phyloP scores from a whole-genome alignment of 2,329 filamentous ascomycete species.

The Salinomyces thailandicus region DNA sequence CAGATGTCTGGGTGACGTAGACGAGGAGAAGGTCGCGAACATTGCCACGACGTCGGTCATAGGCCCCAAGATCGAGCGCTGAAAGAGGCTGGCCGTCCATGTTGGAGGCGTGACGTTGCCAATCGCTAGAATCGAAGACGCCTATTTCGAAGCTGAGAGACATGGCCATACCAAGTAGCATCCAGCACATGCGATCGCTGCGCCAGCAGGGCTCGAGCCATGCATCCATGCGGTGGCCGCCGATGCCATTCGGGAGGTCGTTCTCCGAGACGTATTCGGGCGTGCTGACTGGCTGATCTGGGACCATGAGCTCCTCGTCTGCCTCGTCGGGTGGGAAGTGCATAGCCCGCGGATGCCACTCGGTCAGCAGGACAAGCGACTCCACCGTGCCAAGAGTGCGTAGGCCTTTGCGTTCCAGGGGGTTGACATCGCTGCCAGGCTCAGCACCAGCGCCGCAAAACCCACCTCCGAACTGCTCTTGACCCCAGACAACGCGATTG shows the following conservation, averaged over 20 bases:
- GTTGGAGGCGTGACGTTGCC: constrained; percentile 41
- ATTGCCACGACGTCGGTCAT: constrained; percentile 66
- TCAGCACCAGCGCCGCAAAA: constrained; percentile 64
- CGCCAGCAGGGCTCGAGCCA: constrained; percentile 96
- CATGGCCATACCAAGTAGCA: constrained; percentile 84
- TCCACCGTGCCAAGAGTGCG: constrained; percentile 89
- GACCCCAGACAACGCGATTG: constrained; percentile 86
- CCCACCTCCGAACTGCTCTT: constrained; percentile 86
- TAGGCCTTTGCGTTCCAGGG: constrained; percentile 53
- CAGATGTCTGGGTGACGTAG: constrained; percentile 88
- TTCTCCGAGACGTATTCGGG: constrained; percentile 49
- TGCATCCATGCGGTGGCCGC: constrained; percentile 78
- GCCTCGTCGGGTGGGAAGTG: constrained; percentile 74
- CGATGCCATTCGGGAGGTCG: constrained; percentile 48
- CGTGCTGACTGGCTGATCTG: constrained; percentile 57
- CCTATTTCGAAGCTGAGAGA: constrained; percentile 87
- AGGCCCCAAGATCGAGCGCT: constrained; percentile 56
- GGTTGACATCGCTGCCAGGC: constrained; percentile 56
- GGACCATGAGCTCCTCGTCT: constrained; percentile 53
- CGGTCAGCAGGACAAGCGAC: constrained; percentile 83
- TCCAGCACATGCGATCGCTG: constrained; percentile 90
- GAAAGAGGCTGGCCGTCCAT: constrained; percentile 25
- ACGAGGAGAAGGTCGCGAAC: constrained; percentile 80
- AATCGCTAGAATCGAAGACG: constrained; percentile 81
- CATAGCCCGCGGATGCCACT: constrained; percentile 91